Conservation (phyloP, 495 filamentous ascomycete genomes). For the Neohortaea acidophila region DNA sequence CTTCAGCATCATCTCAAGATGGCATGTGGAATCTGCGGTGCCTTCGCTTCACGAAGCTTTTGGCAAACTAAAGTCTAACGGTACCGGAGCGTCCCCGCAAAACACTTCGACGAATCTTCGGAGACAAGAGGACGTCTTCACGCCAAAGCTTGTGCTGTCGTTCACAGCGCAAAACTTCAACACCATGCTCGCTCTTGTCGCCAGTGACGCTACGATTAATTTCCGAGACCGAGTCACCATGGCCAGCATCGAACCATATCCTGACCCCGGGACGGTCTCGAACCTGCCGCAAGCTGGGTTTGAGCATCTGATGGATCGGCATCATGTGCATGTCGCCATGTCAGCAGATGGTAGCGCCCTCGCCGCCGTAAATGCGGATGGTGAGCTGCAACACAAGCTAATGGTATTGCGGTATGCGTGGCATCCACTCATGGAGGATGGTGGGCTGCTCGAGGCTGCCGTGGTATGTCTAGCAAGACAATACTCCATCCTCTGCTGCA, state of each 20-base stretch:
- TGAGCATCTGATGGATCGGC: conserved; percentile 24
- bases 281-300: conserved; percentile 61
- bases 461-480: conserved; percentile 46
- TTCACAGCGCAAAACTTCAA: conserved; percentile 50
- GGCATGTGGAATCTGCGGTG: conserved; percentile 52
- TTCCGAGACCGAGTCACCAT: conserved; percentile 62
- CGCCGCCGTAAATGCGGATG: conserved; percentile 48
- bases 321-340: conserved; percentile 34
- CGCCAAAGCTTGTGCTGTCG: conserved; percentile 53
- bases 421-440: conserved; percentile 15
- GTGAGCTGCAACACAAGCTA: conserved; percentile 42
- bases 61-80: conserved; percentile 52
- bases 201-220: conserved; percentile 62
- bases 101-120: conserved; percentile 33
- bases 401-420: conserved; percentile 11
- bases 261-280: conserved; percentile 47
- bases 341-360: conserved; percentile 61
- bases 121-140: conserved; percentile 46
- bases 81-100: conserved; percentile 32
- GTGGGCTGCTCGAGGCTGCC: conserved; percentile 21
- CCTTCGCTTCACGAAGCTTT: conserved; percentile 55
- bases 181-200: conserved; percentile 49
- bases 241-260: conserved; percentile 44
- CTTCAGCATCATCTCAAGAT: conserved; percentile 56
- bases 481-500: conserved; percentile 39